Percentiles rank a stretch among this genome's conserved stretches.
Conservation (phyloP, 208 protist species). For the Acanthamoeba polyphaga region DNA sequence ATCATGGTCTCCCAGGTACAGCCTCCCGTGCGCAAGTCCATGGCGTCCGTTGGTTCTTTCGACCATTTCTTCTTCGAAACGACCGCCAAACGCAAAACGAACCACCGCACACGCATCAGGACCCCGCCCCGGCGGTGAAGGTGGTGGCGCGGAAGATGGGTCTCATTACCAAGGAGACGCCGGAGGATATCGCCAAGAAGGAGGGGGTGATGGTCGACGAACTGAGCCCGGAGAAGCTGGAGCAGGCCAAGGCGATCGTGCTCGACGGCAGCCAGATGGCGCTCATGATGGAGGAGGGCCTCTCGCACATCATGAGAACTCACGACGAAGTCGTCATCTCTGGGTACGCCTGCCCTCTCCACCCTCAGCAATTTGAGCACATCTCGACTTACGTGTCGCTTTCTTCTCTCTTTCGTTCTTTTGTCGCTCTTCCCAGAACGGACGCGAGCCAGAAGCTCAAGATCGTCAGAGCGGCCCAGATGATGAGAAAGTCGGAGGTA, state of each 20-base stretch:
- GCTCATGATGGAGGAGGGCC: slow-evolving; percentile 34
- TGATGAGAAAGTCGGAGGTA: background rate
- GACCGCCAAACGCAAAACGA: background rate
- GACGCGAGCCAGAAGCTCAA: slow-evolving; percentile 73
- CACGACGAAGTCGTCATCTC: slow-evolving; percentile 56
- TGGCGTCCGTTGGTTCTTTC: no score
- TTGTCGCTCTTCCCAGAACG: background rate
- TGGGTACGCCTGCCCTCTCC: background rate
- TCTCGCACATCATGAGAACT: slow-evolving; percentile 9
- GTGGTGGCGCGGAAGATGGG: slow-evolving; percentile 7
- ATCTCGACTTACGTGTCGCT: background rate
- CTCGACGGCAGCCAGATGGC: slow-evolving; percentile 55
- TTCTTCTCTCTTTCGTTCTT: background rate
- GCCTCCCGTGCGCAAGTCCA: no score
- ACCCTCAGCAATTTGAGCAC: background rate
- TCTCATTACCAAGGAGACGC: slow-evolving; percentile 38
- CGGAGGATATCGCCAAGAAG: slow-evolving; percentile 55
- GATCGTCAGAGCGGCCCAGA: slow-evolving; percentile 47
- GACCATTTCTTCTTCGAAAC: no score
- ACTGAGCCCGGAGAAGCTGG: slow-evolving; percentile 7
- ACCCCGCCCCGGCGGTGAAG: background rate
- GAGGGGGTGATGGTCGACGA: slow-evolving; percentile 47
- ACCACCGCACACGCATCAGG: background rate
- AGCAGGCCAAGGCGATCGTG: slow-evolving; percentile 10
- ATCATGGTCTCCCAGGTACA: slow-evolving; percentile 69